A percentile compares a stretch with the other conserved stretches of the same genome.
phyloP scores from a whole-genome alignment of 2,329 filamentous ascomycete genomes.

The Pseudocercospora fuligena region DNA sequence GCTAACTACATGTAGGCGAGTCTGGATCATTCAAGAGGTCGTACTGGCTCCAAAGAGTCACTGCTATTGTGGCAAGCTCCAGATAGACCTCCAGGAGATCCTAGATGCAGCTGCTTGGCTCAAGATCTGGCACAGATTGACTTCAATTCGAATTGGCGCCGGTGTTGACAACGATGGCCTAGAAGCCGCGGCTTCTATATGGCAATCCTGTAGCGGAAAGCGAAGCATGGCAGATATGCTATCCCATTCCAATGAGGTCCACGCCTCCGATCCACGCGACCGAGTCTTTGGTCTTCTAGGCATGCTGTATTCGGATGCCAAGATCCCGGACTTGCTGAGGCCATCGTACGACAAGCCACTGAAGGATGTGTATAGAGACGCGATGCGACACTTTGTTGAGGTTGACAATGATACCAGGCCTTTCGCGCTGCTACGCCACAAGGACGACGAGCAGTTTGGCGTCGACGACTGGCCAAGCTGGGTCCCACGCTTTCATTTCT shows the following conservation, averaged over 20 bases:
- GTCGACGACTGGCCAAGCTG: background rate
- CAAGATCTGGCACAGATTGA: background rate
- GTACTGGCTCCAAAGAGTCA: background rate
- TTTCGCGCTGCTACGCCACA: background rate
- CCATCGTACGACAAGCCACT: background rate
- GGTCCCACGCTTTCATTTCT: background rate
- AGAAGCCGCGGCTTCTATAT: background rate
- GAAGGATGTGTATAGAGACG: constrained; percentile 4
- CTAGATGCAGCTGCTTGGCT: background rate
- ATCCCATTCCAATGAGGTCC: background rate
- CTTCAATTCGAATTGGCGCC: background rate
- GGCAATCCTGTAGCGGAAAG: background rate
- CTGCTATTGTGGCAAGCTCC: background rate
- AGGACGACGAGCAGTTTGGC: background rate
- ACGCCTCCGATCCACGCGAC: background rate
- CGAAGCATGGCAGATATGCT: background rate
- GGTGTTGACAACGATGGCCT: background rate
- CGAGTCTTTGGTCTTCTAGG: constrained; percentile 2
- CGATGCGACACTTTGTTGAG: background rate
- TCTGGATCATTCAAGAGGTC: background rate
- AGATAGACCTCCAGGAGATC: background rate
- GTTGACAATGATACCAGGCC: background rate
- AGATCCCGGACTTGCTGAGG: background rate
- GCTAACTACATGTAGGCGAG: background rate
- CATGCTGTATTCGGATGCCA: background rate